These are phyloP conservation scores for Parachaetomium inaequale DNA, from an alignment of 495 filamentous ascomycete genomes.

Conservation along the genomic window DNA sequence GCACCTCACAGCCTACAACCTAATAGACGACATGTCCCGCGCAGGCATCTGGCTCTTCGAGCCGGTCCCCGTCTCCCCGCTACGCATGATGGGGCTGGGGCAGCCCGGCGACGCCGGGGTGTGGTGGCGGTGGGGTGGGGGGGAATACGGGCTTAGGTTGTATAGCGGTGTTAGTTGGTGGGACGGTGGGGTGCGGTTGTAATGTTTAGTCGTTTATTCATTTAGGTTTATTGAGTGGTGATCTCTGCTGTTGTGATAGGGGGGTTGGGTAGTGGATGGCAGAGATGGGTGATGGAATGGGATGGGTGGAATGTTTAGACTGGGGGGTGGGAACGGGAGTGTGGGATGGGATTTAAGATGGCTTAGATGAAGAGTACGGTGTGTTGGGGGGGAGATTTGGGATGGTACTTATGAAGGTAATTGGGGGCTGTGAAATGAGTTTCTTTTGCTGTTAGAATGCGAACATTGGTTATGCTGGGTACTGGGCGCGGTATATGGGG, in stretches of 20 bases:
- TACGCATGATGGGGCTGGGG: slow-evolving; percentile 53
- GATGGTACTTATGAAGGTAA: too few species aligned
- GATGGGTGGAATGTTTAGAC: too few species aligned
- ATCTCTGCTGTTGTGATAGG: neutral
- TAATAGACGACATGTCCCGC: slow-evolving; percentile 61
- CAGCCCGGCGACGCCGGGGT: slow-evolving; percentile 47
- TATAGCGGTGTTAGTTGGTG: slow-evolving; percentile 54
- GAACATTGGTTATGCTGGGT: too few species aligned
- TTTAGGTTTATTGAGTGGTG: neutral
- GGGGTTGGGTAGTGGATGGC: too few species aligned
- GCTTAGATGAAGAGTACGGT: too few species aligned
- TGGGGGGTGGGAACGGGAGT: too few species aligned
- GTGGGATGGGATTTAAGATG: too few species aligned
- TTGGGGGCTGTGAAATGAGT: too few species aligned
- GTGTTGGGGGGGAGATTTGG: too few species aligned
- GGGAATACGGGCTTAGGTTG: slow-evolving; percentile 44
- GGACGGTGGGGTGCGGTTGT: slow-evolving; percentile 56
- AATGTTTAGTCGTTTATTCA: slow-evolving; percentile 1
- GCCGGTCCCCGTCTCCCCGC: slow-evolving; percentile 61
- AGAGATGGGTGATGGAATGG: too few species aligned
- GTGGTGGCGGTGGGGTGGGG: slow-evolving; percentile 57
- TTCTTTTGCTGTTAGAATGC: too few species aligned
- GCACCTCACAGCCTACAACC: slow-evolving; percentile 45
- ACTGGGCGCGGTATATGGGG: too few species aligned
- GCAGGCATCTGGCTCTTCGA: slow-evolving; percentile 64